Evolutionary conservation across 1,284 basidiomycete species (phyloP).

Genomic region (Moniliella sp.): DNA sequence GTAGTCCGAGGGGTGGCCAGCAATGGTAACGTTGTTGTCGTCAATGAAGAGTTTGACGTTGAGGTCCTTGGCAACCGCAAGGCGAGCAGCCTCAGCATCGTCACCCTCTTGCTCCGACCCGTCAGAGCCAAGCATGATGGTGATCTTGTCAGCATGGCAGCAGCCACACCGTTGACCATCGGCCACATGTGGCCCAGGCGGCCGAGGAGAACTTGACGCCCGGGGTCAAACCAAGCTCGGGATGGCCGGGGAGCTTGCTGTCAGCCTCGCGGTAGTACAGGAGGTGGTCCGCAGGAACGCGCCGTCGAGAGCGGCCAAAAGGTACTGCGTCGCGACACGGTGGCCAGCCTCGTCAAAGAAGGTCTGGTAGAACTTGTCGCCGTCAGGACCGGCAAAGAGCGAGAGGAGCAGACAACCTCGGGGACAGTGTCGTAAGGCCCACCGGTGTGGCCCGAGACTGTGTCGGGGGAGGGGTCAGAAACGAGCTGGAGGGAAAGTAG

Average conservation of each 20-base stretch:
- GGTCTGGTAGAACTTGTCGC: constrained; percentile 24
- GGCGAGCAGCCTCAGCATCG: constrained; percentile 61
- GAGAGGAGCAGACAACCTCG: constrained; percentile 54
- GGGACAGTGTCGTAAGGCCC: constrained; percentile 66
- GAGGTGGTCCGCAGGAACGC: constrained; percentile 49
- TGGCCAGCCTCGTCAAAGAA: constrained; percentile 44
- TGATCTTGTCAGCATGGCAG: constrained; percentile 54
- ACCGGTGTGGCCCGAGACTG: constrained; percentile 56
- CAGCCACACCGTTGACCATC: constrained; percentile 51
- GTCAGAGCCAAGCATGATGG: constrained; percentile 66
- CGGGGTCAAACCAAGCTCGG: constrained; percentile 60
- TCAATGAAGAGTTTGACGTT: constrained; percentile 66
- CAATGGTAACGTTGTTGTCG: constrained; percentile 32
- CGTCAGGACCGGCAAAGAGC: constrained; percentile 45
- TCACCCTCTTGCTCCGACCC: constrained; percentile 70
- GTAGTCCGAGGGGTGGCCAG: constrained; percentile 52
- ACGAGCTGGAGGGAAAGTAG: no score
- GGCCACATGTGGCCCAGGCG: constrained; percentile 34
- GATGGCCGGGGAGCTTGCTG: constrained; percentile 62
- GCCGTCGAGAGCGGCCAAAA: constrained; percentile 54
- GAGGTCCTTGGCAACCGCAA: constrained; percentile 56
- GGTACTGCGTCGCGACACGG: constrained; percentile 64
- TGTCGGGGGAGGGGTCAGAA: no score
- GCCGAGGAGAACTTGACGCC: constrained; percentile 61
- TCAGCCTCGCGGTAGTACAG: constrained; percentile 61